Conservation (phyloP, 768 basidiomycete species). For the Leucosporidium yakuticum region DNA sequence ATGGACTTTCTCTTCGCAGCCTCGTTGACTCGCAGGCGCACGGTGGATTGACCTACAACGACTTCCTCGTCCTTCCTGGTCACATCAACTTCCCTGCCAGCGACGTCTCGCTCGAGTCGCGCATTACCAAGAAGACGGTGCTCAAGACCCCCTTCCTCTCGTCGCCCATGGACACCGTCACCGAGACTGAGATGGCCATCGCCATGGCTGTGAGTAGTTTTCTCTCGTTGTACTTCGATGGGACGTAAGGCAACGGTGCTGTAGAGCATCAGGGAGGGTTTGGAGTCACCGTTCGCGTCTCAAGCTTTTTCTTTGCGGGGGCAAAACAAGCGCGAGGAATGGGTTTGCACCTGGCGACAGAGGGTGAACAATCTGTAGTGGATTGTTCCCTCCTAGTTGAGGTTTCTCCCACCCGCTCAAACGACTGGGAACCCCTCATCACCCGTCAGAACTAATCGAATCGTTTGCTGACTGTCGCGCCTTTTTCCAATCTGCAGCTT, state of each 20-base stretch:
- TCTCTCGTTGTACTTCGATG: background rate
- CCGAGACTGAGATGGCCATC: constrained; percentile 89
- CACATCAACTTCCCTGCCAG: constrained; percentile 88
- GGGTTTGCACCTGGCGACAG: no score
- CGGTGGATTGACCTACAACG: constrained; percentile 95
- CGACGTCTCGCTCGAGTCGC: constrained; percentile 73
- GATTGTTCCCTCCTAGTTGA: background rate
- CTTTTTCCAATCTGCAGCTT: constrained; percentile 49
- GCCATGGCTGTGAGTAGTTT: constrained; percentile 68
- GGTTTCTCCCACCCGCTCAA: no score
- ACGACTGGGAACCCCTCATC: no score
- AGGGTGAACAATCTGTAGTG: background rate
- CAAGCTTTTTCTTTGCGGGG: constrained; percentile 2
- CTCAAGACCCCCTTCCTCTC: constrained; percentile 95
- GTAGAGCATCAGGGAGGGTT: background rate
- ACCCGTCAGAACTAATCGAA: no score
- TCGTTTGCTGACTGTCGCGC: no score
- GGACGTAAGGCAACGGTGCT: background rate
- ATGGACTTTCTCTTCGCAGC: constrained; percentile 78
- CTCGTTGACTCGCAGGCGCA: constrained; percentile 80
- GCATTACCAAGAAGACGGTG: constrained; percentile 70
- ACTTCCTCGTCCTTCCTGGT: constrained; percentile 80
- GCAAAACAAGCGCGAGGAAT: no score
- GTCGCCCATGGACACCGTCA: constrained; percentile 99
- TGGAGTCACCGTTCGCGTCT: background rate